Conservation (phyloP, 164 flowering plant genomes). For the Vitis riparia region DNA sequence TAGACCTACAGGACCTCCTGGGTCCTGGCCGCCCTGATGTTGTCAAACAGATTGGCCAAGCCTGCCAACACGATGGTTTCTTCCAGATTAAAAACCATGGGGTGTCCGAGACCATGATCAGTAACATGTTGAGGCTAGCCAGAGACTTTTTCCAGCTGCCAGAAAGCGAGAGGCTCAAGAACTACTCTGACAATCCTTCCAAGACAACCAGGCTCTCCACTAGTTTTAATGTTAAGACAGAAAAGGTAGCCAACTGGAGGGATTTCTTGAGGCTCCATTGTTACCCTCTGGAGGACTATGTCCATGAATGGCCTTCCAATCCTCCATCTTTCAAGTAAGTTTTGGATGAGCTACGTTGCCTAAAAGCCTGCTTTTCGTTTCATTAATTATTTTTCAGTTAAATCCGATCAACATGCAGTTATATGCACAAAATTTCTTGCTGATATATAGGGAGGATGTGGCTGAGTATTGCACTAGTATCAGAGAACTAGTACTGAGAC, state of each 20-base stretch:
- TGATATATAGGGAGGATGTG: slow-evolving; percentile 34
- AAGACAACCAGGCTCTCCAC: slow-evolving; percentile 56
- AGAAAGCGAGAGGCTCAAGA: slow-evolving; percentile 55
- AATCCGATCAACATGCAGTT: too few species aligned
- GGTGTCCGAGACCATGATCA: slow-evolving; percentile 35
- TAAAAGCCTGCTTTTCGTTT: background rate
- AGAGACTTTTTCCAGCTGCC: slow-evolving; percentile 56
- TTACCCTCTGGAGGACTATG: slow-evolving; percentile 53
- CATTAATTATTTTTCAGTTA: too few species aligned
- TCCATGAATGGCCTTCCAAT: slow-evolving; percentile 55
- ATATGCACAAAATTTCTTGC: too few species aligned
- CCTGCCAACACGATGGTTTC: slow-evolving; percentile 56
- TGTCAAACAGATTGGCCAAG: slow-evolving; percentile 35
- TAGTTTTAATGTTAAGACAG: slow-evolving; percentile 61
- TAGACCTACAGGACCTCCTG: slow-evolving; percentile 38
- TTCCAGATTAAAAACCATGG: slow-evolving; percentile 76
- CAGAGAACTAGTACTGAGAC: slow-evolving; percentile 36
- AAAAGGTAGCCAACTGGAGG: slow-evolving; percentile 66
- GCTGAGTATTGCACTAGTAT: slow-evolving; percentile 40
- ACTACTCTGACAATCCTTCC: slow-evolving; percentile 53
- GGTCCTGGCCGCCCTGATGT: slow-evolving; percentile 32
- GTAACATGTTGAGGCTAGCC: slow-evolving; percentile 34
- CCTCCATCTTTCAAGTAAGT: slow-evolving; percentile 55
- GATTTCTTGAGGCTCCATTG: slow-evolving; percentile 72
- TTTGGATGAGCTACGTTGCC: too few species aligned